phyloP scores from a whole-genome alignment of 23 red algal genomes.

The Pyropia yezoensis region DNA sequence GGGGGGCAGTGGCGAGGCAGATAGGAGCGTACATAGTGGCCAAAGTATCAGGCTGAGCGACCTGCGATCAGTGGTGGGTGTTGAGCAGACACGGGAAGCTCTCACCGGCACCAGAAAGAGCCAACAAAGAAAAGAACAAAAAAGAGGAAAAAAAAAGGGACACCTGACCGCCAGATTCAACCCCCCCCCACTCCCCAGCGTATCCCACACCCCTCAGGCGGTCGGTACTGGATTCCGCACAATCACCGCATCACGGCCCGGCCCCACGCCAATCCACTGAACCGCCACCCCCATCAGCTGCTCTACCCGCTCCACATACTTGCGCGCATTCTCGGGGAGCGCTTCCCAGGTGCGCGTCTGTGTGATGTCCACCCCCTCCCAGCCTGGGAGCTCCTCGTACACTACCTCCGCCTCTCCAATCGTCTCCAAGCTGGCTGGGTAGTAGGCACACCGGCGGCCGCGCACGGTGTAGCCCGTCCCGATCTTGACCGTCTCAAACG shows the following conservation, averaged over 20 bases:
- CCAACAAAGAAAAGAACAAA: no score
- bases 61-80: no score
- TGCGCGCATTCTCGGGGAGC: conserved; percentile 56
- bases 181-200: no score
- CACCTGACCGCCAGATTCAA: no score
- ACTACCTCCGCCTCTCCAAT: conserved; percentile 78
- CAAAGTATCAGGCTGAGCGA: no score
- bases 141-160: no score
- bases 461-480: conserved; percentile 56
- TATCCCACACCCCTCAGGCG: no score
- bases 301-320: conserved; percentile 73
- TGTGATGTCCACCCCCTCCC: conserved; percentile 72
- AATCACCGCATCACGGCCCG: conserved; percentile 79
- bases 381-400: conserved; percentile 79
- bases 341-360: conserved; percentile 45
- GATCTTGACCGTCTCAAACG: conserved; percentile 79
- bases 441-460: conserved; percentile 44
- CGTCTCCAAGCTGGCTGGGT: conserved; percentile 62
- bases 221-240: conserved; percentile 5
- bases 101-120: no score
- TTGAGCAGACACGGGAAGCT: no score
- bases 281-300: conserved; percentile 62
- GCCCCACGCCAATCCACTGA: conserved; percentile 76
- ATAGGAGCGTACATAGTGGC: no score
- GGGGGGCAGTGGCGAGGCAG: no score